Evolutionary conservation across 1,284 basidiomycete species (phyloP), one percentile per base, ranked within the genome.

Genomic region (Phellinidium pouzarii): DNA sequence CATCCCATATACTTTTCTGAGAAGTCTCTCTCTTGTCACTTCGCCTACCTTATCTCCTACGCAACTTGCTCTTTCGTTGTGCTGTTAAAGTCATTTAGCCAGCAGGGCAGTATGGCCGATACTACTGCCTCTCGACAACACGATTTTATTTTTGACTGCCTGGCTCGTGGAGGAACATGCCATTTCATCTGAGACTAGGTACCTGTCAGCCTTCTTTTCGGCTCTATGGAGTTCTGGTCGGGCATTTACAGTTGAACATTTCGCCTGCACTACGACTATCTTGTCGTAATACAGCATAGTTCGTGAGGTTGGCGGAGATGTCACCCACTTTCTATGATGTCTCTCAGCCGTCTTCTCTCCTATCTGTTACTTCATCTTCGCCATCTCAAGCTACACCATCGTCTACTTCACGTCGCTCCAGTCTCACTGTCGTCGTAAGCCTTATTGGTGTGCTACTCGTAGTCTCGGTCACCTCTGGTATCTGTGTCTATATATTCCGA

Each of bases 401-500:
- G 14, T 41, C 48, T 29, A 27, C 9, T 8, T 34, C 27, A 9
- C 25, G 25, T 19, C 27, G 25, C 11, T 42, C 50, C 19, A 51
- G 20, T 4, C 41, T 45, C 17, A 42, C 42, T 8, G 34, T 51
- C 20, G 43, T 51, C 17, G 22, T 51, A 3, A 42, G 50, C 22
- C 42, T 51, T 17, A 40, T 44, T 26, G 42, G 50, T 37, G 50
- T 34, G 5, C 43, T 51, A 8, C 4, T 26, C 5, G 27, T 26
- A 4, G 14, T 51, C 9, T 22, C 50, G 12, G 11, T 26, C 25
- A 20, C 44, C 23, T 41, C 50, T 23, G 27, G 42, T 12, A 19
- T 36, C n/a, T 51, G 41, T 29, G 37, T 51, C 29, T 51, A 51
- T 25, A 44, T 51, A 8, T 51, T 51, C 29, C 41, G 50, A 7